A percentile compares a stretch with the other conserved stretches of the same genome.
Evolutionary conservation across 345 rosid genomes (phyloP).

Genomic region (Corymbia maculata): DNA sequence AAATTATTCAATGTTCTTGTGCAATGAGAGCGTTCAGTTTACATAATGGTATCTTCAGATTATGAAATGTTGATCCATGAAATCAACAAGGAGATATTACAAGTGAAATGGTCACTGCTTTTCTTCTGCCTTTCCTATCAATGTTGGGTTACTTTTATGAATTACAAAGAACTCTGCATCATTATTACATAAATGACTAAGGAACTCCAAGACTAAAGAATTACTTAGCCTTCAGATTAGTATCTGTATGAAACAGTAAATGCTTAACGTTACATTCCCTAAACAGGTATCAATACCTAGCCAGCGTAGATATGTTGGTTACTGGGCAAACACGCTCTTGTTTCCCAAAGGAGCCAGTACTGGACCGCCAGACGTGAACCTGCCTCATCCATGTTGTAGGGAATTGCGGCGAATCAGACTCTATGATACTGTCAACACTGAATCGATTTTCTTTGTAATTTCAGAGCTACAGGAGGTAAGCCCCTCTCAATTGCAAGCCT

Average conservation of each 20-base stretch:
- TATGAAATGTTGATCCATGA: not conserved
- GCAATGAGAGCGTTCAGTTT: not conserved
- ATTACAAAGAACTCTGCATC: not conserved
- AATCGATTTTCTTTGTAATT: constrained; percentile 73
- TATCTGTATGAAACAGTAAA: not conserved
- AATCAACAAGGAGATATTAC: not conserved
- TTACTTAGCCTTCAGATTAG: not conserved
- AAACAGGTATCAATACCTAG: constrained; percentile 90
- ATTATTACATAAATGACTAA: not conserved
- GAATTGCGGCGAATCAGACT: constrained; percentile 72
- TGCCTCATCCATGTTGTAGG: constrained; percentile 56
- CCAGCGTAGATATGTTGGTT: constrained; percentile 84
- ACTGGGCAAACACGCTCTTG: constrained; percentile 48
- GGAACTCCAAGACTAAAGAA: not conserved
- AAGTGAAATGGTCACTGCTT: not conserved
- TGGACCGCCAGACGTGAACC: constrained; percentile 41
- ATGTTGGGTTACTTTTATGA: not conserved
- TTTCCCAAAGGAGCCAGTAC: constrained; percentile 25
- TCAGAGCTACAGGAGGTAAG: constrained; percentile 78
- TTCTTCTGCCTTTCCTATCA: not conserved
- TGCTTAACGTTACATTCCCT: not conserved
- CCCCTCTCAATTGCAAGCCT: not conserved
- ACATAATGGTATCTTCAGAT: not conserved
- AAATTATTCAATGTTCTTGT: not conserved
- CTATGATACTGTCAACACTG: constrained; percentile 56